Evolutionary conservation across 2,329 filamentous ascomycete genomes (phyloP).

Genomic region (Emericellopsis cladophorae): DNA sequence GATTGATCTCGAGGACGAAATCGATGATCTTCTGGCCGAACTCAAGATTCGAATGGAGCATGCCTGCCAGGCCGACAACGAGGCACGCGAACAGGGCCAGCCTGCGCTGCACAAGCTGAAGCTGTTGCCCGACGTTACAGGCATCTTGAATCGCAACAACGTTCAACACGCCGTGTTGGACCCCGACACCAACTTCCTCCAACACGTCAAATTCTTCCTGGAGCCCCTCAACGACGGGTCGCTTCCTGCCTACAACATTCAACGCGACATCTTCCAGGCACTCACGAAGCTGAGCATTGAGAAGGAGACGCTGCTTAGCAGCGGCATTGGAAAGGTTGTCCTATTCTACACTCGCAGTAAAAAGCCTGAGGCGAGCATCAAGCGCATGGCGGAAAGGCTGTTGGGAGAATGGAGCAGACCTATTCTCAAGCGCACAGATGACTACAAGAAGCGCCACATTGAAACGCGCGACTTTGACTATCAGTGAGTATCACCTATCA

Average conservation of each 20-base stretch:
- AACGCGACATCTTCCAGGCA: slow-evolving; percentile 81
- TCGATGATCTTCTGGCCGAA: slow-evolving; percentile 78
- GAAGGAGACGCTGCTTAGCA: slow-evolving; percentile 81
- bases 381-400: slow-evolving; percentile 85
- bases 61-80: slow-evolving; percentile 77
- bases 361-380: slow-evolving; percentile 76
- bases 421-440: slow-evolving; percentile 84
- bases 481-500: slow-evolving; percentile 28
- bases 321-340: slow-evolving; percentile 90
- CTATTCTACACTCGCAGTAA: slow-evolving; percentile 96
- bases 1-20: slow-evolving; percentile 81
- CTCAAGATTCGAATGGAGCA: slow-evolving; percentile 85
- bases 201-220: slow-evolving; percentile 93
- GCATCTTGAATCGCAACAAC: slow-evolving; percentile 79
- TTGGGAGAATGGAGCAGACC: slow-evolving; percentile 91
- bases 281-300: slow-evolving; percentile 73
- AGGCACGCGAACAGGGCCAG: slow-evolving; percentile 63
- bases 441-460: slow-evolving; percentile 75
- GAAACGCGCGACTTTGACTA: slow-evolving; percentile 53
- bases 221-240: slow-evolving; percentile 91
- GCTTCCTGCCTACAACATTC: slow-evolving; percentile 91
- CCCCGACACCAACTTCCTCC: slow-evolving; percentile 87
- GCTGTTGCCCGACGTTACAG: slow-evolving; percentile 81
- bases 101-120: slow-evolving; percentile 89
- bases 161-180: slow-evolving; percentile 77